Evolutionary conservation across 805 yeast genomes (phyloP).

Genomic region (Yarrowia osloensis): DNA sequence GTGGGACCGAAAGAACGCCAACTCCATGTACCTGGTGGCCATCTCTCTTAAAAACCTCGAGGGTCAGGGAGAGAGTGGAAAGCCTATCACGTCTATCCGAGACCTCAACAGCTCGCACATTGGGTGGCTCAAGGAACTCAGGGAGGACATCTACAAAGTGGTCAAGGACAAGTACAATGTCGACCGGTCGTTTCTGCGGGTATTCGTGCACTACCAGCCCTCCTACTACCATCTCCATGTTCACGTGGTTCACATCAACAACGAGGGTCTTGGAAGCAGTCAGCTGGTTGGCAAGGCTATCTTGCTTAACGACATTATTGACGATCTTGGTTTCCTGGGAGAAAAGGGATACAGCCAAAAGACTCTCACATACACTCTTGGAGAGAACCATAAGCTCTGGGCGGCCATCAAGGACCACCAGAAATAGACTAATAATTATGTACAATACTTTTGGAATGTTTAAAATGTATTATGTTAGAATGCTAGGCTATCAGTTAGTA

Average conservation of each 20-base stretch:
- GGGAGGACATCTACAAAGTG: constrained; percentile 49
- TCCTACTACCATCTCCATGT: constrained; percentile 94
- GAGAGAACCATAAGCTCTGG: constrained; percentile 83
- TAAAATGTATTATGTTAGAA: constrained; percentile 22
- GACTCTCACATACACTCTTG: constrained; percentile 65
- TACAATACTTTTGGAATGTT: neutral
- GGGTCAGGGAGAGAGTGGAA: constrained; percentile 43
- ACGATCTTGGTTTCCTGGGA: constrained; percentile 58
- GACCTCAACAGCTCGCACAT: constrained; percentile 66
- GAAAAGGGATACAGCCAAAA: constrained; percentile 58
- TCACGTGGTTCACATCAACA: constrained; percentile 76
- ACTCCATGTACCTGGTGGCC: constrained; percentile 72
- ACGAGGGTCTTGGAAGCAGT: constrained; percentile 57
- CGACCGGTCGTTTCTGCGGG: constrained; percentile 58
- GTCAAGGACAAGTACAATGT: constrained; percentile 55
- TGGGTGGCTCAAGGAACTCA: constrained; percentile 56
- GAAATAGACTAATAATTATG: neutral
- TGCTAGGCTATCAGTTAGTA: constrained; percentile 13
- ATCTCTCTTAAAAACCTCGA: constrained; percentile 58
- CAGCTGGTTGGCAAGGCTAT: constrained; percentile 72
- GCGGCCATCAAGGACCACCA: constrained; percentile 7
- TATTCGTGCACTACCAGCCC: constrained; percentile 90
- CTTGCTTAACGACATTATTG: constrained; percentile 77
- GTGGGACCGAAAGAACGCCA: constrained; percentile 80
- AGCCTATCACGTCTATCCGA: constrained; percentile 63